These are phyloP conservation scores for Exobasidium rhododendri DNA, from an alignment of 1,284 basidiomycete genomes.

Conservation along the genomic window DNA sequence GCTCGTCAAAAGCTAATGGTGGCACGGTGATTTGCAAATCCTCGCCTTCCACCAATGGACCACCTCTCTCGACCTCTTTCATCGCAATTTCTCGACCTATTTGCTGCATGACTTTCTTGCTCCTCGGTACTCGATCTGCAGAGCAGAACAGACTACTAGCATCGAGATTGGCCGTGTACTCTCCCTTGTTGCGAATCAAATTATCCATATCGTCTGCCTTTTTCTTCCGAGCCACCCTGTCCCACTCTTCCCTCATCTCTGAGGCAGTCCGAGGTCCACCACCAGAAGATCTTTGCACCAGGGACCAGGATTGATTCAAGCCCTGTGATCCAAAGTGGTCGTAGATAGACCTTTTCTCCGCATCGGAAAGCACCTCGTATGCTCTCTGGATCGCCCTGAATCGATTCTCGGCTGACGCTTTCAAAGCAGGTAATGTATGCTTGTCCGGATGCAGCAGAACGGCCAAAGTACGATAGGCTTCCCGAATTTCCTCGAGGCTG, in stretches of 20 bases:
- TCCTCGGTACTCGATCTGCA: constrained; percentile 81
- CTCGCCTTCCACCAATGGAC: constrained; percentile 67
- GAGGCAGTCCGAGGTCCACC: constrained; percentile 56
- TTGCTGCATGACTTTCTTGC: constrained; percentile 78
- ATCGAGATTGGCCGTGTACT: constrained; percentile 48
- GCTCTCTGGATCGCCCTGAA: constrained; percentile 75
- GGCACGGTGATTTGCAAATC: constrained; percentile 55
- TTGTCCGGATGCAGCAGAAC: constrained; percentile 83
- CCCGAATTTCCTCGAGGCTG: constrained; percentile 67
- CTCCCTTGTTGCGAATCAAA: constrained; percentile 61
- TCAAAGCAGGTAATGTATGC: constrained; percentile 64
- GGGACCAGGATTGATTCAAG: constrained; percentile 58
- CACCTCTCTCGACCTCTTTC: constrained; percentile 54
- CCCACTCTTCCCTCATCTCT: constrained; percentile 61
- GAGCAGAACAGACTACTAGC: constrained; percentile 62
- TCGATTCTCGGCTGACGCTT: constrained; percentile 64
- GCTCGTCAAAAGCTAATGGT: constrained; percentile 25
- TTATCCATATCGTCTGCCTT: constrained; percentile 59
- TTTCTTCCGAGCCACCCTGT: constrained; percentile 58
- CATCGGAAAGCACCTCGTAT: constrained; percentile 69
- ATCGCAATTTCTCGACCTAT: constrained; percentile 65
- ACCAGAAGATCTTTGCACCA: constrained; percentile 52
- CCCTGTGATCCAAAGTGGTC: constrained; percentile 70
- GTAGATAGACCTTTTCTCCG: constrained; percentile 72
- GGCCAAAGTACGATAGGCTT: constrained; percentile 68